Base-by-base conservation (phyloP, 2,329 filamentous ascomycete species). In the Madurella fahalii region DNA sequence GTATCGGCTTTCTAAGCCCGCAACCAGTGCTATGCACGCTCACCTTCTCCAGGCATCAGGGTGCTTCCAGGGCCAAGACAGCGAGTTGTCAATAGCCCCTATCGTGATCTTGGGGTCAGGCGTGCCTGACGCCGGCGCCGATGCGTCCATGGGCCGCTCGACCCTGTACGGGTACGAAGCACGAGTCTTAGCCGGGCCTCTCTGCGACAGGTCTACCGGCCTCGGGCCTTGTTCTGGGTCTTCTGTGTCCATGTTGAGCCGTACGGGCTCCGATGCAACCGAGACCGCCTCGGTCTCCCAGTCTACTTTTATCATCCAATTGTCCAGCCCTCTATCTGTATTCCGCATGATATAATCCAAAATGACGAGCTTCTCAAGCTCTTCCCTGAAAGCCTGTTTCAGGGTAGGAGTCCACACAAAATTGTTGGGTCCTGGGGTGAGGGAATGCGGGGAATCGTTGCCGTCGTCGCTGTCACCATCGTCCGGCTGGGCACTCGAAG, bases 291-390 rank as follows among this genome's bases (percentile, higher is more conserved):
- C 84, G 2, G 82, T 85, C 63, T 90, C 82, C 79, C 85, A 90
- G 70, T 99, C 92, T 32, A 99, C 89, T 70, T 90, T 94, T 68
- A 99, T 91, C 94, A 99, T 99, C 94, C 94, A 99, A 65, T 99
- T 99, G 69, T 99, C 94, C 53, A 96, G 77, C 1, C 94, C 94
- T 72, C 94, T 83, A 69, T 99, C 94, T 1, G 94, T 99, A 68
- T 99, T 99, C 54, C 94, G 84, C 94, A 99, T 99, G 60, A 99
- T 95, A 69, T 99, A 99, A 72, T 99, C 94, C 61, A 99, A 72
- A 65, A 99, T 95, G 18, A 99, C 95, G 8, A 99, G 78, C 71
- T 96, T 97, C 73, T 99, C 94, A 46, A 99, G 79, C 72, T 97
- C 89, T 70, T 99, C 94, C 39, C 94, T 80, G 68, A 99, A 96